Evolutionary conservation across 2,329 filamentous ascomycete genomes (phyloP), one percentile per base, ranked within the genome.

Genomic region (Zopfia rhizophila): DNA sequence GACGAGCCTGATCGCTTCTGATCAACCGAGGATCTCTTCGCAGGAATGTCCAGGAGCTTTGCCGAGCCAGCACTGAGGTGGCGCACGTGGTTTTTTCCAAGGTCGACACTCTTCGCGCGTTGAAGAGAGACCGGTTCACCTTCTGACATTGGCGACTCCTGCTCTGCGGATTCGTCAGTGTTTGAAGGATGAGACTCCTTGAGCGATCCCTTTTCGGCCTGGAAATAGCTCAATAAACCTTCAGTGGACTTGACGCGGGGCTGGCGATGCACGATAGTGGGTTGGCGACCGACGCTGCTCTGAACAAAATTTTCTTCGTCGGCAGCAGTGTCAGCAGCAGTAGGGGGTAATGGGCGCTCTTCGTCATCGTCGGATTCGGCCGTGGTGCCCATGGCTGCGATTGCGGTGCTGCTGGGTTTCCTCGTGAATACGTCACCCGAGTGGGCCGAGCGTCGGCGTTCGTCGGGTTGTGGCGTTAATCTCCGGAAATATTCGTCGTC

Each of bases 41-140:
- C 78, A 14, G 80, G 79, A 33, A 92, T 78, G 37, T 91, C 85
- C 37, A 94, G 74, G 38, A 93, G 72, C 70, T 84, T 88, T 8
- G 89, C 89, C 63, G 88, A 92, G 37, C 89, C 89, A 31, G 88
- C 87, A 62, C 88, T 92, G 61, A 91, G 85, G 53, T 87, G 87
- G 41, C 87, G 81, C 14, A 78, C 82, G 58, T 92, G 88, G 7
- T 80, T 78, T 60, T 79, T 83, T 46, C 83, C 82, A 37, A 88
- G 77, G 50, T 87, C 83, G 45, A 93, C 77, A 69, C 88, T 93
- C 38, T 80, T 86, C 19, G 90, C 89, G 57, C 87, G 84, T 58
- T 85, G 82, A 19, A 85, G 41, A 21, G 55, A 44, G 16, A 56
- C 48, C 13, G 66, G 55, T 56, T 70, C 58, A 30, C 52, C 53